A percentile compares a stretch with the other conserved stretches of the same genome.
phyloP scores from a whole-genome alignment of 2,329 filamentous ascomycete genomes.

The Fusarium nygamai region DNA sequence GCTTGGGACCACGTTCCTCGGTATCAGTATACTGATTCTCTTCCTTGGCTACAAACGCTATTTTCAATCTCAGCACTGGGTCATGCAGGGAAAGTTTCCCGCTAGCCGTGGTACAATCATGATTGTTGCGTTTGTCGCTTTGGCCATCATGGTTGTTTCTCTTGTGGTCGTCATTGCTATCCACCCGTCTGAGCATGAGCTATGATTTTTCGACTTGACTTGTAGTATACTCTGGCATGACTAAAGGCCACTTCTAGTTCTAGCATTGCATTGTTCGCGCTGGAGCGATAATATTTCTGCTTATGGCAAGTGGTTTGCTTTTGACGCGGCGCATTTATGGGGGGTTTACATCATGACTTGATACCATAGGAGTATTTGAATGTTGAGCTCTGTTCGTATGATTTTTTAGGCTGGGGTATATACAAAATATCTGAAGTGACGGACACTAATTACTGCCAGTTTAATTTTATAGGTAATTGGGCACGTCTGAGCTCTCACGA shows the following conservation, averaged over 20 bases:
- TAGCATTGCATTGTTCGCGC: background rate
- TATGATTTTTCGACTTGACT: constrained; percentile 7
- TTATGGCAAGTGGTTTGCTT: background rate
- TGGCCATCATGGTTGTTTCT: constrained; percentile 69
- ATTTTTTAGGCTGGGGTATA: background rate
- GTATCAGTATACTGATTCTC: constrained; percentile 78
- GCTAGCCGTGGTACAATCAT: constrained; percentile 80
- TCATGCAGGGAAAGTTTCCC: constrained; percentile 82
- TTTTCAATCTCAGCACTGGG: constrained; percentile 81
- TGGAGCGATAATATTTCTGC: background rate
- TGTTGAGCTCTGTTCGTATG: background rate
- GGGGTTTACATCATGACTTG: constrained; percentile 28
- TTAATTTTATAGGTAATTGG: background rate
- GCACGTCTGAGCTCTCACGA: constrained; percentile 3
- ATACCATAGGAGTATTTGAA: constrained; percentile 15
- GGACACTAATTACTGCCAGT: background rate
- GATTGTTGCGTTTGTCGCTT: constrained; percentile 72
- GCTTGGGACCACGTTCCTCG: constrained; percentile 75
- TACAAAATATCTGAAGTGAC: background rate
- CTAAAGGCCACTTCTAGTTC: background rate
- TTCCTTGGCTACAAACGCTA: constrained; percentile 82
- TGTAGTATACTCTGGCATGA: background rate
- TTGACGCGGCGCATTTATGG: constrained; percentile 8
- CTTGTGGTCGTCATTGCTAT: constrained; percentile 69
- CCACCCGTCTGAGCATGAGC: constrained; percentile 49